phyloP scores from a whole-genome alignment of 2,329 filamentous ascomycete species.

The Lasiodiplodia sp. region DNA sequence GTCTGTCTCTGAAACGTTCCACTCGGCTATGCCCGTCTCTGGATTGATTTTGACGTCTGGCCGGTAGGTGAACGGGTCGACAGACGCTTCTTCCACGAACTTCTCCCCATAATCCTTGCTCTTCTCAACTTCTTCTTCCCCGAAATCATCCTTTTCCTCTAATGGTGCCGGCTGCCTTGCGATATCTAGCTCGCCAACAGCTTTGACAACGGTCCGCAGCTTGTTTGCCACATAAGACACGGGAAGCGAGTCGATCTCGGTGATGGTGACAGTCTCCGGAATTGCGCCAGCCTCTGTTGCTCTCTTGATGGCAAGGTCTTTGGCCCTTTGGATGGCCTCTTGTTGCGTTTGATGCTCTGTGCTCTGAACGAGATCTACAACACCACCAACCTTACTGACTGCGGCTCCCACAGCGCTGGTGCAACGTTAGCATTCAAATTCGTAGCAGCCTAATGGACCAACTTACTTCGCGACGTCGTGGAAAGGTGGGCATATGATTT shows the following conservation, averaged over 20 bases:
- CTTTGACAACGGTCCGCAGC: constrained; percentile 59
- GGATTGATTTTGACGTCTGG: constrained; percentile 48
- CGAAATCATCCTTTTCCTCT: constrained; percentile 22
- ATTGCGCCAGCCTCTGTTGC: constrained; percentile 57
- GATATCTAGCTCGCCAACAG: constrained; percentile 60
- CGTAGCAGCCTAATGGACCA: neutral
- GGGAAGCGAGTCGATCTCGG: constrained; percentile 63
- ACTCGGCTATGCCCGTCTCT: constrained; percentile 37
- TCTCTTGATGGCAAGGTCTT: constrained; percentile 52
- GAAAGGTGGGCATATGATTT: constrained; percentile 52
- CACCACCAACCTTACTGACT: constrained; percentile 31
- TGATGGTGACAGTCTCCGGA: constrained; percentile 55
- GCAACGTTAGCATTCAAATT: constrained; percentile 39
- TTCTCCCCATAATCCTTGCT: constrained; percentile 17
- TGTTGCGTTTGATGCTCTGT: constrained; percentile 39
- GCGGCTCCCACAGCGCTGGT: constrained; percentile 29
- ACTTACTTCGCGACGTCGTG: constrained; percentile 29
- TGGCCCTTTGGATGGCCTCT: constrained; percentile 31
- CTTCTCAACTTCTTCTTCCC: constrained; percentile 28
- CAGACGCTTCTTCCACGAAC: constrained; percentile 28
- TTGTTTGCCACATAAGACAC: constrained; percentile 64
- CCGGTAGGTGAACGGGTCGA: constrained; percentile 47
- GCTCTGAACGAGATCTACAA: constrained; percentile 23
- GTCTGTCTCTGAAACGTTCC: constrained; percentile 56
- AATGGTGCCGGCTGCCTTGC: constrained; percentile 36